These are phyloP conservation scores for Silene conica DNA, from an alignment of 148 eudicot genomes.

Conservation along the genomic window DNA sequence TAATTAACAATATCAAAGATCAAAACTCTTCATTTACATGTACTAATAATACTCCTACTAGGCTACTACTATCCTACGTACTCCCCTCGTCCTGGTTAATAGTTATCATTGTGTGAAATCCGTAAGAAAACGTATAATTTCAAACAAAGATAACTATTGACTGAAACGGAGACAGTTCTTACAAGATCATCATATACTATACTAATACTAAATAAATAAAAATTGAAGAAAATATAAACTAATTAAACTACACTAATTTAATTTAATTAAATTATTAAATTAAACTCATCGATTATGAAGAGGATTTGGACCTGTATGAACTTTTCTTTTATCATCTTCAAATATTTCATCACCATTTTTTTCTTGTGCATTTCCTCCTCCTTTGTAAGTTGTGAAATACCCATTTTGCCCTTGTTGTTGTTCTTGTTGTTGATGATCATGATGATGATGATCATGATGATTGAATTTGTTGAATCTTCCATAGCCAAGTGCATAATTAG, in stretches of 20 bases:
- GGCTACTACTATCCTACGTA: background rate
- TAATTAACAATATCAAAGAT: constrained; percentile 13
- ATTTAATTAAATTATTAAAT: background rate
- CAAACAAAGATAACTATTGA: no score
- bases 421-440: constrained; percentile 1
- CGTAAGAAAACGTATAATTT: background rate
- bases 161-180: background rate
- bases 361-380: constrained; percentile 12
- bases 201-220: constrained; percentile 2
- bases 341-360: constrained; percentile 33
- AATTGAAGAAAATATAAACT: background rate
- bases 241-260: background rate
- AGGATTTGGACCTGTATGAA: constrained; percentile 88
- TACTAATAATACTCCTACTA: constrained; percentile 9
- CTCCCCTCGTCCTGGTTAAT: no score
- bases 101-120: no score
- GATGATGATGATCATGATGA: constrained; percentile 14
- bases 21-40: constrained; percentile 32
- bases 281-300: constrained; percentile 76
- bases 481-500: constrained; percentile 29
- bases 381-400: constrained; percentile 19
- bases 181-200: constrained; percentile 14
- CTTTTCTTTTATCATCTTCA: constrained; percentile 71
- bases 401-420: constrained; percentile 16
- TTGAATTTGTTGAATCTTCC: constrained; percentile 39